Percentiles rank a stretch among this genome's conserved stretches.
Evolutionary conservation across 768 basidiomycete species (phyloP).

Genomic region (Chalciporus piperatus): DNA sequence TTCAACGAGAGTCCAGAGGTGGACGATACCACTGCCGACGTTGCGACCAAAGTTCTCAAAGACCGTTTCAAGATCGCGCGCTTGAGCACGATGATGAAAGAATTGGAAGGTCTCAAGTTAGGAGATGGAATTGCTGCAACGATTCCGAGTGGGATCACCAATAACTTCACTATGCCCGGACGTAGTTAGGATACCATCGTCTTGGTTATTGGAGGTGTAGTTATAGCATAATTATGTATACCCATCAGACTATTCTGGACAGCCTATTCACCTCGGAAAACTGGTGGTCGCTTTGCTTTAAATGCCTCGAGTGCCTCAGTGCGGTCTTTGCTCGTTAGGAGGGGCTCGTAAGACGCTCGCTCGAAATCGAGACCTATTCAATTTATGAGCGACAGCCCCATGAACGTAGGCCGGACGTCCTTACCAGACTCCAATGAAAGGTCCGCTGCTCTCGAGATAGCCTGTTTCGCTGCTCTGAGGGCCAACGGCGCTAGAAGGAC

Average conservation of each 20-base stretch:
- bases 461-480: conserved; percentile 82
- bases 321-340: conserved; percentile 74
- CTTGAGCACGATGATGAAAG: conserved; percentile 85
- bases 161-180: conserved; percentile 49
- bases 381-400: not conserved
- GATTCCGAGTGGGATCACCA: conserved; percentile 55
- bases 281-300: conserved; percentile 73
- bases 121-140: conserved; percentile 57
- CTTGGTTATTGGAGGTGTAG: not conserved
- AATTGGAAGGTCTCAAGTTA: conserved; percentile 65
- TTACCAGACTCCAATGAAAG: conserved; percentile 73
- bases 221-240: not conserved
- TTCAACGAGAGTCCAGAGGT: conserved; percentile 60
- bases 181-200: conserved; percentile 38
- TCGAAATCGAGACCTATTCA: conserved; percentile 85
- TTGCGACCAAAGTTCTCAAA: conserved; percentile 47
- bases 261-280: conserved; percentile 74
- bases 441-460: conserved; percentile 78
- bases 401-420: not conserved
- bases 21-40: conserved; percentile 40
- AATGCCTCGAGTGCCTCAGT: conserved; percentile 84
- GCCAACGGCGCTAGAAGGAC: conserved; percentile 70
- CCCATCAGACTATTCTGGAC: not conserved
- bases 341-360: conserved; percentile 75
- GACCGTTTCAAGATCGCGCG: conserved; percentile 63